A percentile compares a stretch with the other conserved stretches of the same genome.
Conservation (phyloP, 192 early-diverging fungal species). For the Coemansia sp. region DNA sequence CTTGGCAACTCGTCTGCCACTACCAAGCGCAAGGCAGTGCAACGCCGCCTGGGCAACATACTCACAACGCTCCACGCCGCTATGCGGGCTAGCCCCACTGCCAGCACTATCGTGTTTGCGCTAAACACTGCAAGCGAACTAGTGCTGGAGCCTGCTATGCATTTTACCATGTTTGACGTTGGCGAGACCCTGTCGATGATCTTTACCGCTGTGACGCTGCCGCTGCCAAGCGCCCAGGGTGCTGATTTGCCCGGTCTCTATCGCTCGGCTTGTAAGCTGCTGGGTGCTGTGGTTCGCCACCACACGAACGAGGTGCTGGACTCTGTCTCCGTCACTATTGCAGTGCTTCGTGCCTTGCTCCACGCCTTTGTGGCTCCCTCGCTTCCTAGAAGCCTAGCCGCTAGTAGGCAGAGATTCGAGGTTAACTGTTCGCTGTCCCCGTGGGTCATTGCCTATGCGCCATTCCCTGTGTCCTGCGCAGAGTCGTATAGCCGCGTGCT, state of each 20-base stretch:
- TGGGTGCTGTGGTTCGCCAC: slow-evolving; percentile 29
- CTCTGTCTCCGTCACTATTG: slow-evolving; percentile 20
- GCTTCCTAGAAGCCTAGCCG: neutral
- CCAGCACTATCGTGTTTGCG: neutral
- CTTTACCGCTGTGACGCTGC: slow-evolving; percentile 10
- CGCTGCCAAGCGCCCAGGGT: neutral
- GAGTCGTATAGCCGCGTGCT: slow-evolving; percentile 39
- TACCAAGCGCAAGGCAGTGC: slow-evolving; percentile 27
- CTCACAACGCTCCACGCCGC: slow-evolving; percentile 22
- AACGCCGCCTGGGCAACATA: slow-evolving; percentile 21
- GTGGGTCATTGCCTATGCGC: slow-evolving; percentile 44
- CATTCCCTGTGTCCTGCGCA: slow-evolving; percentile 29
- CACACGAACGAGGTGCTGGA: slow-evolving; percentile 27
- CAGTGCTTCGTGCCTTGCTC: slow-evolving; percentile 21
- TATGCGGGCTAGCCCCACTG: neutral
- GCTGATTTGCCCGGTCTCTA: slow-evolving; percentile 15
- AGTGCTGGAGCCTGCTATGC: slow-evolving; percentile 22
- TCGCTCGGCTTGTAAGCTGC: slow-evolving; percentile 11
- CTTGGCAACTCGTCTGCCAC: neutral
- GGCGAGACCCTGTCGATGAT: slow-evolving; percentile 25
- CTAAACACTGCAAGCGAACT: slow-evolving; percentile 23
- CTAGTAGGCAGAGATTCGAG: neutral
- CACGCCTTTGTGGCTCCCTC: slow-evolving; percentile 44
- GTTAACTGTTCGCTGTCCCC: slow-evolving; percentile 16
- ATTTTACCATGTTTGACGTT: slow-evolving; percentile 35